A percentile compares a stretch with the other conserved stretches of the same genome.
These are phyloP conservation scores for Kuraishia ogatae DNA, from an alignment of 805 yeast species.

Conservation along the genomic window DNA sequence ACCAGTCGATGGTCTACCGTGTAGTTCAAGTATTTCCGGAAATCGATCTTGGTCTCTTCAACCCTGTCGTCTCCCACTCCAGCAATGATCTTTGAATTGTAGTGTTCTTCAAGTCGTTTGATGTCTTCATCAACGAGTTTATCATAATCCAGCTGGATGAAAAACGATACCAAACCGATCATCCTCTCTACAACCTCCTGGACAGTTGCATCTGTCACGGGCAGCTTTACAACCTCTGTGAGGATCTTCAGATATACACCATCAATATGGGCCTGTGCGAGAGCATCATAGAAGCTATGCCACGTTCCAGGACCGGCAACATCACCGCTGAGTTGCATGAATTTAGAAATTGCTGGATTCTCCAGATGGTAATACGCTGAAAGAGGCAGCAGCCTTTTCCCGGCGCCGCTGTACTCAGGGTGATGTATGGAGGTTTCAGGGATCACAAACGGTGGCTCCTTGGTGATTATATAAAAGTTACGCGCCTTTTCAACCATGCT, in stretches of 20 bases:
- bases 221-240: constrained; percentile 15
- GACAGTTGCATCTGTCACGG: constrained; percentile 9
- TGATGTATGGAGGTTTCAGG: constrained; percentile 15
- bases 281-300: constrained; percentile 19
- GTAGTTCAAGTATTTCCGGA: constrained; percentile 10
- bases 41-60: constrained; percentile 7
- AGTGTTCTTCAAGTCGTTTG: constrained; percentile 10
- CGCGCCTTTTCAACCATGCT: constrained; percentile 12
- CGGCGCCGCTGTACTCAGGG: constrained; percentile 18
- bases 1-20: constrained; percentile 21
- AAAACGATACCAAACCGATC: constrained; percentile 12
- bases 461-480: constrained; percentile 13
- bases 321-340: constrained; percentile 1
- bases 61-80: constrained; percentile 6
- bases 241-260: constrained; percentile 25
- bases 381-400: constrained; percentile 11
- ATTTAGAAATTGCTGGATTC: constrained; percentile 7
- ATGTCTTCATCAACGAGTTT: constrained; percentile 10
- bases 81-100: constrained; percentile 12
- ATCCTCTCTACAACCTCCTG: constrained; percentile 10
- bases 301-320: constrained; percentile 8
- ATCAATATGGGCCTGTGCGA: constrained; percentile 23
- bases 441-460: constrained; percentile 15
- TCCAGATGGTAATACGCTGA: constrained; percentile 15
- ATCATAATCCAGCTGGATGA: constrained; percentile 13